These are phyloP conservation scores for Saturnispora ahearnii DNA, from an alignment of 805 yeast species.

Conservation along the genomic window DNA sequence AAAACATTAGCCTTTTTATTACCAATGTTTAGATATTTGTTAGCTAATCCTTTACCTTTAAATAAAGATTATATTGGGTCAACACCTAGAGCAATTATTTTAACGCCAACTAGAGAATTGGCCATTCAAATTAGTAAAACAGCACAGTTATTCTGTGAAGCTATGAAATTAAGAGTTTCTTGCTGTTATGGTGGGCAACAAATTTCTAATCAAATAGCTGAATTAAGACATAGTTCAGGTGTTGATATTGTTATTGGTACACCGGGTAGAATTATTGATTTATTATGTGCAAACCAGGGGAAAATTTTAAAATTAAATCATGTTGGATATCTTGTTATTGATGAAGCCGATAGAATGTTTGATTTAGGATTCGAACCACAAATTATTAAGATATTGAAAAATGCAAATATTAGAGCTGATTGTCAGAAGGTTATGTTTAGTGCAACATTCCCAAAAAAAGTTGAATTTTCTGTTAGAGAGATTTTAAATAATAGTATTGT, in stretches of 20 bases:
- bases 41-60: conserved; percentile 40
- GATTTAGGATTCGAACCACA: conserved; percentile 98
- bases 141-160: conserved; percentile 46
- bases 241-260: conserved; percentile 83
- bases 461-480: conserved; percentile 66
- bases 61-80: conserved; percentile 34
- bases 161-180: conserved; percentile 42
- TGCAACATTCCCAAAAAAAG: conserved; percentile 82
- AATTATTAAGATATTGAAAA: conserved; percentile 60
- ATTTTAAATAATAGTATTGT: conserved; percentile 59
- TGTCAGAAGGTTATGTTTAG: conserved; percentile 85
- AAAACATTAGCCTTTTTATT: conserved; percentile 83
- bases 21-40: conserved; percentile 77
- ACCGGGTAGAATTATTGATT: conserved; percentile 89
- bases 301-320: conserved; percentile 58
- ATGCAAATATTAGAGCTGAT: conserved; percentile 65
- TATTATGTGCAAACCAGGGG: conserved; percentile 76
- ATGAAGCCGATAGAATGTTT: conserved; percentile 95
- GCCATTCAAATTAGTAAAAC: conserved; percentile 77
- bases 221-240: conserved; percentile 50
- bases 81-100: conserved; percentile 70
- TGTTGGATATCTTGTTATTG: conserved; percentile 77
- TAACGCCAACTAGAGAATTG: conserved; percentile 90
- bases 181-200: conserved; percentile 92
- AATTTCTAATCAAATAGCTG: conserved; percentile 73